Base-by-base conservation (phyloP, 1,284 basidiomycete genomes). In the Cryptococcus sp. region DNA sequence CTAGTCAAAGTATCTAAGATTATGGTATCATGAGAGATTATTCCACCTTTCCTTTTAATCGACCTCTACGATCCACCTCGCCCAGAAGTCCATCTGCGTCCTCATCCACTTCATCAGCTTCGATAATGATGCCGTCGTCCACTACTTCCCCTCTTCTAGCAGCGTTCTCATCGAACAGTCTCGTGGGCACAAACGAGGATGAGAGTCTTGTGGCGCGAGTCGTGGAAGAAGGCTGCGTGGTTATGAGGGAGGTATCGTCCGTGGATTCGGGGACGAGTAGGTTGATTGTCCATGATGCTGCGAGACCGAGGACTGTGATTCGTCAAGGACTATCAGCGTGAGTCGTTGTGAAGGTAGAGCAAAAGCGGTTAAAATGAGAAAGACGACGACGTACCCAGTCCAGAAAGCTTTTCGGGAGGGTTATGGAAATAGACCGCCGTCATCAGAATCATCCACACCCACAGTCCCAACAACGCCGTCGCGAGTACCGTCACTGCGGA, bases 351-450 rank as follows among this genome's bases (percentile, higher is more conserved):
- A 41, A n/a, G 19, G 8, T 39, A 1, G 54, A 15, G 22, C 23
- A n/a, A n/a, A 17, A 30, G 35, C 19, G 52, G 19, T 16, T 5
- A 15, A 46, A 11, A 20, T n/a, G 43, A 23, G 10, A 19, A 50
- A 41, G 20, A n/a, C 27, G 27, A 27, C 25, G n/a, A 66, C 71
- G 59, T 68, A 92, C 91, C 45, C 55, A 89, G 87, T 2, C 94
- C 94, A 0, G 87, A 85, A 41, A 91, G 62, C 80, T 98, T 97
- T 81, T 97, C 94, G 25, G 84, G 78, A 0, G 91, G 89, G 6
- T 88, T 85, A 72, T 98, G 94, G 81, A 95, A 97, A 78, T 93
- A 97, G 16, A 96, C 80, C 49, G 88, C 86, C 16, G 94, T 97
- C 52, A 88, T 89, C 63, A 85, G 84, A 11, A 85, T 80, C 70